Evolutionary conservation across 441 rosid genomes (phyloP), one percentile per base, ranked within the genome.

Genomic region (Gossypium aridum): DNA sequence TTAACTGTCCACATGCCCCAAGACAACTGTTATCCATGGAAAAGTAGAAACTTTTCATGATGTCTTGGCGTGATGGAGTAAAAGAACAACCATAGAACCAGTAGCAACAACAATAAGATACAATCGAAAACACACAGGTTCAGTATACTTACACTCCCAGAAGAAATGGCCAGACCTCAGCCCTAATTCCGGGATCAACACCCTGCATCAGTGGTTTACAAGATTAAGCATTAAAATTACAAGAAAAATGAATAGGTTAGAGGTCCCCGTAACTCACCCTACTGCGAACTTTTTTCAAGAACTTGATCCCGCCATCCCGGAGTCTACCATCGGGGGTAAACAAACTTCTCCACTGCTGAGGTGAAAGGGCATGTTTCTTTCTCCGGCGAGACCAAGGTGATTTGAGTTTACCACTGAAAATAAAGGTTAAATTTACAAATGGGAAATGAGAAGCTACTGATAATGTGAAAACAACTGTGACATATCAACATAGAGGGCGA

Each of bases 351-450:
- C 99, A 95, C 14, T 87, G 91, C 75, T 86, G 90, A 17, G 93
- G 85, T 31, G 86, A 83, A 77, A 95, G 92, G 0, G 88, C 83
- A 63, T 83, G 84, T 84, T 87, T 93, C 75, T 91, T 90, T 88
- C 89, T 92, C 73, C 87, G 87, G 64, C 87, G 89, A 75, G 97
- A 95, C 98, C 97, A 95, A 26, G 99, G 99, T 26, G 99, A 95
- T 64, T 89, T 95, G 64, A 89, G 84, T 66, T 88, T 87, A 72
- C 85, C 83, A 76, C 92, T 88, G 80, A 66, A 75, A 66, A 75
- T 65, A 34, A 71, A 59, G 64, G 39, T 55, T 25, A 62, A 12
- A 54, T 62, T 3, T 14, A 59, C 51, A 37, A 55, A 37, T 17
- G 20, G 14, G 43, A 72, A 17, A 26, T 28, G 62, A 53, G 65